These are phyloP conservation scores for Yarrowia bubula DNA, from an alignment of 805 yeast species.

Conservation along the genomic window DNA sequence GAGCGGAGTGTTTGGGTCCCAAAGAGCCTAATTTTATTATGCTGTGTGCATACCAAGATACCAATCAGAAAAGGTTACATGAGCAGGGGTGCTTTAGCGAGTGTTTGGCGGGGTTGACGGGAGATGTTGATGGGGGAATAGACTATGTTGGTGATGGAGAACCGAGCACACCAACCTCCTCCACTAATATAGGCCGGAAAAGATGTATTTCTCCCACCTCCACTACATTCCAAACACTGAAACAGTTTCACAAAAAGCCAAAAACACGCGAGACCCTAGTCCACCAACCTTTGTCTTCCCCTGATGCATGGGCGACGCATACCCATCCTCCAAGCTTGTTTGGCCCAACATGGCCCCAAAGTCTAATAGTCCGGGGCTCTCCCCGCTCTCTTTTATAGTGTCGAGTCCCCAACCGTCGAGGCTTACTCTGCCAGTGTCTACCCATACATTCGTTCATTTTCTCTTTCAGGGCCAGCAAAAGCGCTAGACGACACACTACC, in stretches of 20 bases:
- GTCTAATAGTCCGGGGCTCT: not conserved
- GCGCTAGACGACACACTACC: too few species aligned
- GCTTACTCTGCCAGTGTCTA: not conserved
- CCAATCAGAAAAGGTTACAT: conserved; percentile 7
- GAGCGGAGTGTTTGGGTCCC: conserved; percentile 21
- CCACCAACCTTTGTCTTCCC: conserved; percentile 18
- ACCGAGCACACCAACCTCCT: not conserved
- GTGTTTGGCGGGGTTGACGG: not conserved
- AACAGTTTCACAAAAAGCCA: conserved; percentile 12
- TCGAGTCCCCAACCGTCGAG: not conserved
- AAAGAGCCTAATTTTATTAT: not conserved
- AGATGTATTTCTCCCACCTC: too few species aligned
- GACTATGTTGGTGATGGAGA: not conserved
- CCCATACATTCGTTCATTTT: conserved; percentile 13
- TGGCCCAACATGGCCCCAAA: conserved; percentile 7
- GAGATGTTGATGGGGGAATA: not conserved
- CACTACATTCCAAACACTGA: not conserved
- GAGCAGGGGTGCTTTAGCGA: conserved; percentile 22
- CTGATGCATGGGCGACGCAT: conserved; percentile 6
- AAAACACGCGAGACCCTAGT: conserved; percentile 8
- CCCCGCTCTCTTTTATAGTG: conserved; percentile 14
- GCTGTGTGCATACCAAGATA: not conserved
- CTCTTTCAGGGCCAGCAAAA: not conserved
- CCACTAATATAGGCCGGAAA: too few species aligned
- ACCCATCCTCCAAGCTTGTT: not conserved